Conservation (phyloP, 768 basidiomycete species). For the Russula foetens region DNA sequence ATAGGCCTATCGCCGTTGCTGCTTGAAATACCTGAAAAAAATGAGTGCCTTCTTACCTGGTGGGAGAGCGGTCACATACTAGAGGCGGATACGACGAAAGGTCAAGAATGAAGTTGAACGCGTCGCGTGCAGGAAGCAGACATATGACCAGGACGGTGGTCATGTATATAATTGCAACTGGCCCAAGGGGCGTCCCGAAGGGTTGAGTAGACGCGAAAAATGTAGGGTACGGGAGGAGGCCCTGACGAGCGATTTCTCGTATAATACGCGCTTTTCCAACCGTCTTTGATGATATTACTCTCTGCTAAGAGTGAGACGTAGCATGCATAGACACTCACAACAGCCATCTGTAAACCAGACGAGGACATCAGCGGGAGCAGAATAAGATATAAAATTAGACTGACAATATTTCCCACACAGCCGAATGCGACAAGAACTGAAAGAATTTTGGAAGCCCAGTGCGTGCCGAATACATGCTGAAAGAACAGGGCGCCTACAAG, state of each 20-base stretch:
- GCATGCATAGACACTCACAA: constrained; percentile 10
- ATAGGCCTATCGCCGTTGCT: constrained; percentile 27
- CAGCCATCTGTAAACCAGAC: constrained; percentile 23
- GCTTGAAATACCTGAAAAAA: constrained; percentile 22
- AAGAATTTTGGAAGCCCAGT: constrained; percentile 22
- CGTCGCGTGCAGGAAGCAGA: constrained; percentile 29
- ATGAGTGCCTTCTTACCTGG: not conserved
- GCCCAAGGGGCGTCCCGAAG: constrained; percentile 41
- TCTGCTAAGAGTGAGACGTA: not conserved
- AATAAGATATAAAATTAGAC: constrained; percentile 30
- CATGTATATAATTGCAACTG: constrained; percentile 32
- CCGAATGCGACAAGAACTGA: constrained; percentile 17
- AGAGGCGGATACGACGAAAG: constrained; percentile 33
- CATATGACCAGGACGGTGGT: constrained; percentile 37
- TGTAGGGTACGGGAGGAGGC: constrained; percentile 39
- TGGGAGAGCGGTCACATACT: constrained; percentile 22
- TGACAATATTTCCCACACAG: constrained; percentile 24
- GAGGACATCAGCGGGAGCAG: constrained; percentile 34
- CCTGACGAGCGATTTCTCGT: constrained; percentile 46
- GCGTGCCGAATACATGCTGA: constrained; percentile 38
- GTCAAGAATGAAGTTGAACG: constrained; percentile 34
- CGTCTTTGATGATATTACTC: constrained; percentile 17
- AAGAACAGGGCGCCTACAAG: constrained; percentile 45
- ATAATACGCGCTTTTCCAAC: constrained; percentile 39
- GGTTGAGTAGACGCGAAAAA: constrained; percentile 43